Base-by-base conservation (phyloP, 1,284 basidiomycete genomes). In the Puccinia horiana region DNA sequence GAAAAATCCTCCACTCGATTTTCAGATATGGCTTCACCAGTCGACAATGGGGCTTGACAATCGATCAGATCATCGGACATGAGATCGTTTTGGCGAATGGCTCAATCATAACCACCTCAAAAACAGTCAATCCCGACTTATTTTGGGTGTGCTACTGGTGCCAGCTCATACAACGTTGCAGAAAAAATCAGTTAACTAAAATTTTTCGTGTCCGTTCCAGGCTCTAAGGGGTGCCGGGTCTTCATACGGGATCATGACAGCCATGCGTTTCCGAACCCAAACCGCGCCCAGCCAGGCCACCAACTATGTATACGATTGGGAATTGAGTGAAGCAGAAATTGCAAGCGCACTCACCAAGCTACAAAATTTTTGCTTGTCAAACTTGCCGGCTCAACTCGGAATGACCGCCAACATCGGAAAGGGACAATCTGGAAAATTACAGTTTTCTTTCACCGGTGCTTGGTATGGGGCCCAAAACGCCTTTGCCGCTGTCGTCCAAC, bases 41-140 rank as follows among this genome's bases (percentile, higher is more conserved):
- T 6, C 61, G 87, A n/a, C 82, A 84, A 32, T 87, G 86, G 86
- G 87, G 87, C 20, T 83, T 88, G 72, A 84, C 85, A 26, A 82
- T 86, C 26, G 87, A 88, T 82, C 83, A 81, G 14, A 84, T 87
- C 49, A 76, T 85, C 54, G 83, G 83, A 67, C 85, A 86, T 40
- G 86, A 87, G 70, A 83, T 87, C 56, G 87, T 88, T 35, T 84
- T 88, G 20, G 84, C 87, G 12, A 85, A 88, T 75, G 86, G 86
- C 18, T 84, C 84, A 32, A 79, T 85, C 44, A 56, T 86, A 52
- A 83, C 83, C 14, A 85, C 85, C 32, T 77, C 77, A 35, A 29
- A 84, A 0, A 83, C 69, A 9, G 18, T 52, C 29, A 73, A 83
- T 65, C 35, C 81, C 3, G 83, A 85, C 44, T 83, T 85, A 16